Percentiles rank a stretch among this genome's conserved stretches.
phyloP scores from a whole-genome alignment of 2,329 filamentous ascomycete genomes.

The Blastomyces gilchristii region DNA sequence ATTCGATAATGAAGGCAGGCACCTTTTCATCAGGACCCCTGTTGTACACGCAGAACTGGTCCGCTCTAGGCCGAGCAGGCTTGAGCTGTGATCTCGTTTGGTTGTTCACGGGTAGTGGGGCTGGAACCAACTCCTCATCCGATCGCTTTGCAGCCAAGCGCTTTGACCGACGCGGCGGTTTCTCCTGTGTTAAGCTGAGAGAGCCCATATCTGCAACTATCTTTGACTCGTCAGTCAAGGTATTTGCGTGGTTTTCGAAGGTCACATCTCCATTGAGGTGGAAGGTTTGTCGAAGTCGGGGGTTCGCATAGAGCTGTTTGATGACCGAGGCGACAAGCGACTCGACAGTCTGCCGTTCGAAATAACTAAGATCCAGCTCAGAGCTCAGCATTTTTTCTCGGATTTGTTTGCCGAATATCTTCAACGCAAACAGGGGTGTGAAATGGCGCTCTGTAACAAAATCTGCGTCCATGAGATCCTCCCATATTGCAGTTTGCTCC shows the following conservation, averaged over 20 bases:
- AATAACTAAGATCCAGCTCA: background rate
- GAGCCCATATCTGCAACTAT: too few relatives aligned
- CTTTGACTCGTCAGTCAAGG: too few relatives aligned
- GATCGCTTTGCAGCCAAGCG: too few relatives aligned
- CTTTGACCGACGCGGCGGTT: too few relatives aligned
- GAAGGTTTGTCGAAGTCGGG: background rate
- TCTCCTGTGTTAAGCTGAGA: too few relatives aligned
- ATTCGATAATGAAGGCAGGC: background rate
- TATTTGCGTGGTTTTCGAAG: slow-evolving; percentile 10
- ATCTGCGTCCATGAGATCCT: background rate
- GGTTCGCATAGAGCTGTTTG: background rate
- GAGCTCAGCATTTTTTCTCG: background rate
- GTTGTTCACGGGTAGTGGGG: too few relatives aligned
- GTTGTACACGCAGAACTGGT: slow-evolving; percentile 28
- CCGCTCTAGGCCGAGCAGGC: slow-evolving; percentile 3
- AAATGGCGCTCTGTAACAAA: background rate
- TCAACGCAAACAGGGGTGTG: background rate
- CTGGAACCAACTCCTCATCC: too few relatives aligned
- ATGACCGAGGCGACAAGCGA: background rate
- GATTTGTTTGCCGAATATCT: too few relatives aligned
- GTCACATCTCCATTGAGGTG: background rate
- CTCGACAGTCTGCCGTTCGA: background rate
- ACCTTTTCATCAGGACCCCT: background rate
- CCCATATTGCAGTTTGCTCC: background rate
- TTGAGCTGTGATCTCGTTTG: too few relatives aligned